These are phyloP conservation scores for Ophiostoma ips DNA, from an alignment of 2,329 filamentous ascomycete species.

Conservation along the genomic window DNA sequence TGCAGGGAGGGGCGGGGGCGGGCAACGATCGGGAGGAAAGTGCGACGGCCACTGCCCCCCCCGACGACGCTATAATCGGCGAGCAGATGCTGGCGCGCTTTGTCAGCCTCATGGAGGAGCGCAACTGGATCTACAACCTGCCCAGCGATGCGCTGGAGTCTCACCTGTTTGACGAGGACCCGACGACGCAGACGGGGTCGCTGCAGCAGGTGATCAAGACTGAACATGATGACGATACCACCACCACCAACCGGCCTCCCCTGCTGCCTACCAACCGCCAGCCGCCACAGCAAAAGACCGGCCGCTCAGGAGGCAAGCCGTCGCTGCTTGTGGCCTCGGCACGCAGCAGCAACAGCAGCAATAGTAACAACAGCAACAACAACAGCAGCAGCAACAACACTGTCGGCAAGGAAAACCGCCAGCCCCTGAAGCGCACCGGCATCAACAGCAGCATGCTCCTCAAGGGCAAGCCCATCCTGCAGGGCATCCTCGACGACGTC, in stretches of 20 bases:
- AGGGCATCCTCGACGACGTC: constrained; percentile 66
- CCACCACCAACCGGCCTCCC: too few relatives aligned
- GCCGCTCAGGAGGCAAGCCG: background rate
- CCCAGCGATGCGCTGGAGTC: constrained; percentile 46
- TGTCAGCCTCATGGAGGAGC: constrained; percentile 60
- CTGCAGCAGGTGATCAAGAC: constrained; percentile 1
- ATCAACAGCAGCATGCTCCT: constrained; percentile 48
- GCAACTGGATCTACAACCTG: constrained; percentile 69
- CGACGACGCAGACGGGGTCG: constrained; percentile 3
- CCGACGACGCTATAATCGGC: constrained; percentile 36
- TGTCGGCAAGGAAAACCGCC: constrained; percentile 27
- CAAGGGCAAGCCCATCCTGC: constrained; percentile 53
- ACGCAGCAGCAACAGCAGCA: background rate
- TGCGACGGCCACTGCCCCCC: constrained; percentile 25
- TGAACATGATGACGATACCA: too few relatives aligned
- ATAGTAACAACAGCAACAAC: constrained; percentile 14
- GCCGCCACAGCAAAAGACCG: constrained; percentile 1
- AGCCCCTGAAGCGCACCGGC: constrained; percentile 38
- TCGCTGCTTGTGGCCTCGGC: constrained; percentile 14
- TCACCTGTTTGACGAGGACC: constrained; percentile 51
- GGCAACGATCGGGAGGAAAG: constrained; percentile 36
- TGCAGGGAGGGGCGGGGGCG: constrained; percentile 30
- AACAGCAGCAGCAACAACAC: background rate
- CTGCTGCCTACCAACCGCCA: background rate
- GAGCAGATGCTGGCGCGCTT: constrained; percentile 63